Evolutionary conservation across 1,284 basidiomycete genomes (phyloP).

Genomic region (Sporisorium scitamineum): DNA sequence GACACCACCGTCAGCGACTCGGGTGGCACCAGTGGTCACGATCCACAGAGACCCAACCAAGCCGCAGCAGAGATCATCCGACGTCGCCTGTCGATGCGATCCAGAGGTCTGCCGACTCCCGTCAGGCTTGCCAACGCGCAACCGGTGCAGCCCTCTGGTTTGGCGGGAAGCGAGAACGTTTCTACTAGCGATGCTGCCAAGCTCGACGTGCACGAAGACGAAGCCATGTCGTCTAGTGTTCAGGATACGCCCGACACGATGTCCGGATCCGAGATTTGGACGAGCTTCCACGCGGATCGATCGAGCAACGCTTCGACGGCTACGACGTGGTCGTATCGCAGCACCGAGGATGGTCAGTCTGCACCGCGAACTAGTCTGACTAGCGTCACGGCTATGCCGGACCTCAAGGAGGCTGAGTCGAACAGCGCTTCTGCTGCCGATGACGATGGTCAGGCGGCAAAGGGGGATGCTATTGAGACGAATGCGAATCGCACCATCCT

Average conservation of each 20-base stretch:
- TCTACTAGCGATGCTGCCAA: neutral
- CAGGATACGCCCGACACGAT: conserved; percentile 46
- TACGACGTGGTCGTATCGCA: conserved; percentile 30
- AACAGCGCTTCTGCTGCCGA: neutral
- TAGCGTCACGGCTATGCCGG: neutral
- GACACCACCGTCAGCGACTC: conserved; percentile 32
- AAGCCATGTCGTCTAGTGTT: conserved; percentile 13
- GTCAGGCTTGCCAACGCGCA: neutral
- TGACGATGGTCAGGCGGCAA: neutral
- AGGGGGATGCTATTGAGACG: neutral
- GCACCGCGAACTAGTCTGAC: neutral
- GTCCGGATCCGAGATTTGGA: conserved; percentile 48
- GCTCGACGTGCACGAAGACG: neutral
- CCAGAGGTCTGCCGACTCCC: conserved; percentile 10
- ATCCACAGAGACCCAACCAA: conserved; percentile 28
- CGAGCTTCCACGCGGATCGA: conserved; percentile 40
- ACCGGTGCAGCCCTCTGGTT: neutral
- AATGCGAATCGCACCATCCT: neutral
- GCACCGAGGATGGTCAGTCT: conserved; percentile 9
- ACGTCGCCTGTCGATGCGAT: conserved; percentile 14
- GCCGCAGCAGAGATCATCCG: conserved; percentile 22
- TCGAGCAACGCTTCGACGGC: conserved; percentile 38
- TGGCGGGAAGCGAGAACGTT: neutral
- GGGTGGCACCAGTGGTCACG: conserved; percentile 37
- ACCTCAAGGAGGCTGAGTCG: neutral